phyloP scores from a whole-genome alignment of 208 protist species.

The Leishmania lainsoni region DNA sequence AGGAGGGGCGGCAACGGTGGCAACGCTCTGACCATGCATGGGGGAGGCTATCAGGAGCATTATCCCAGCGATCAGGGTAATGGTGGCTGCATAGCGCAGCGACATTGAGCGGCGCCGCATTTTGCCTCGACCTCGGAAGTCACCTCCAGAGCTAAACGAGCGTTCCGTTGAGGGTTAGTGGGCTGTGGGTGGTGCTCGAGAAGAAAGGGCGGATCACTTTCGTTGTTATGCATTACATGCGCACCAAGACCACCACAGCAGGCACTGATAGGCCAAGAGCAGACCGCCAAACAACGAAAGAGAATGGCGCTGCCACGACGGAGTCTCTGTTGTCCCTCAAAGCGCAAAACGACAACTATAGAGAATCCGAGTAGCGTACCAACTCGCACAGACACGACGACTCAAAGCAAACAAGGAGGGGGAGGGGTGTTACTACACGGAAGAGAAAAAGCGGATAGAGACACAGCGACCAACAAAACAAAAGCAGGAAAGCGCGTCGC shows the following conservation, averaged over 20 bases:
- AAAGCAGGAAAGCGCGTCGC: neutral
- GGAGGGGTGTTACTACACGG: neutral
- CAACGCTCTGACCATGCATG: conserved; percentile 11
- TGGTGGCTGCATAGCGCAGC: neutral
- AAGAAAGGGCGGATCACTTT: neutral
- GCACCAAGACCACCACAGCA: neutral
- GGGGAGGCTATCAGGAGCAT: conserved; percentile 17
- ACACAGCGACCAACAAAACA: neutral
- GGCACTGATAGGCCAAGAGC: neutral
- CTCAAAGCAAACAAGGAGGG: neutral
- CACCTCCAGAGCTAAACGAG: neutral
- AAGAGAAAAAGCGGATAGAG: neutral
- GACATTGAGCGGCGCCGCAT: neutral
- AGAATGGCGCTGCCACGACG: neutral
- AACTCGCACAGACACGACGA: neutral
- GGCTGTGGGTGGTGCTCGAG: neutral
- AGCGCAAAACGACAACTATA: neutral
- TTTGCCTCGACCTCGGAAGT: neutral
- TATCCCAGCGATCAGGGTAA: conserved; percentile 15
- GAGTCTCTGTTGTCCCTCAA: neutral
- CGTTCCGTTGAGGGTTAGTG: too few relatives aligned
- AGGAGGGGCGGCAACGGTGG: neutral
- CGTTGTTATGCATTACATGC: neutral
- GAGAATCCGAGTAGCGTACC: neutral
- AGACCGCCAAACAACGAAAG: neutral